Base-by-base conservation (phyloP, 2,329 filamentous ascomycete genomes). In the Fusarium keratoplasticum region DNA sequence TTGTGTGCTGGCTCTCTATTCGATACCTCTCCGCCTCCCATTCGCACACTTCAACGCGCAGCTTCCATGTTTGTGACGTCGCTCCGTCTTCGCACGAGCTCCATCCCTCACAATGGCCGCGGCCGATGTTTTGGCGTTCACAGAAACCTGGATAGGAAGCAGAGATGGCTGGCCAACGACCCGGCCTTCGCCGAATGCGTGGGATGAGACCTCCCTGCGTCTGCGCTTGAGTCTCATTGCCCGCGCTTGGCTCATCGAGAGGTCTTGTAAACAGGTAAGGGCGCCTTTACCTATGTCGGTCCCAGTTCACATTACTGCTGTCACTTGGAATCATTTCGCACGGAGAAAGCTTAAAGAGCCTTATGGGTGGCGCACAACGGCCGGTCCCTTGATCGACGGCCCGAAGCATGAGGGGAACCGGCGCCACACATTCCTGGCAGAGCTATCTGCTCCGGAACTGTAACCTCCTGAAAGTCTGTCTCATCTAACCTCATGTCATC, bases 1-100 rank as follows among this genome's bases (percentile, higher is more conserved):
- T 57, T 61, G 60, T 60, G 55, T 59, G 61, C 61, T 64, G 68
- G 68, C 67, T 66, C 65, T 63, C 52, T 65, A 42, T 66, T 66
- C 64, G 66, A 58, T 72, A 64, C 63, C 40, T 60, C 33, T 52
- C 65, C 61, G 65, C 59, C 64, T 64, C 58, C 54, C 62, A 57
- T 69, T 69, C 63, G 57, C 64, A 59, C 47, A 61, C 64, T 64
- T 59, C 60, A 66, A 64, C 69, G 66, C 74, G 69, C 77, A 84
- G 86, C 84, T 84, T 86, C 86, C 87, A 90, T 90, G 88, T 85
- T 84, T 87, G 81, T 84, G 82, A 83, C 81, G 82, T 78, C 81
- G 74, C 76, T 75, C 76, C 78, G 81, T 81, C 78, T 84, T 77
- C 78, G 80, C 76, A 85, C 81, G 81, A 86, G 83, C 81, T 83